Evolutionary conservation across 2,329 filamentous ascomycete species (phyloP).

Genomic region (Chaetothyriales sp.): DNA sequence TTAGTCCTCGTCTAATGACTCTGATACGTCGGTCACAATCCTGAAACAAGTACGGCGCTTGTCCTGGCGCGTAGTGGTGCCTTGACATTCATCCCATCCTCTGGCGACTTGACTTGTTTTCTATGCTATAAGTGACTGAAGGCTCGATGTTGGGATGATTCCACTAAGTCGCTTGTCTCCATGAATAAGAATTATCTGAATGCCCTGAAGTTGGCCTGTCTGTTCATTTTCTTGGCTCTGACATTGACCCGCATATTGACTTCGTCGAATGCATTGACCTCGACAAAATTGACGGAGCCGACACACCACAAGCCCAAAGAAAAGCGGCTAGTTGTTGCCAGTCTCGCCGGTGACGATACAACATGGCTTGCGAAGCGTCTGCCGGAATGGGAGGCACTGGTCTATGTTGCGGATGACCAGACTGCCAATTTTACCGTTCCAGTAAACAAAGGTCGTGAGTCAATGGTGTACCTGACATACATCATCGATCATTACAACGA

Average conservation of each 20-base stretch:
- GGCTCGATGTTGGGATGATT: background rate
- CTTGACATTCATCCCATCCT: too few species aligned
- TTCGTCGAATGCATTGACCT: background rate
- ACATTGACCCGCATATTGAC: background rate
- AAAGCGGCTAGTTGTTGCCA: conserved; percentile 30
- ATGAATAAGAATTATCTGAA: background rate
- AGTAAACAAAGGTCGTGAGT: conserved; percentile 46
- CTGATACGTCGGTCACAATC: too few species aligned
- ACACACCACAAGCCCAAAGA: background rate
- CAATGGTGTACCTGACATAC: conserved; percentile 46
- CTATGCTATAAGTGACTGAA: too few species aligned
- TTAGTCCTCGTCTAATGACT: too few species aligned
- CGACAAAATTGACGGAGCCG: background rate
- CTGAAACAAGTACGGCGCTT: too few species aligned
- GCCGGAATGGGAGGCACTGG: conserved; percentile 28
- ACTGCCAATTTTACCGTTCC: conserved; percentile 35
- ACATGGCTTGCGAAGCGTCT: conserved; percentile 37
- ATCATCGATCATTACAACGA: conserved; percentile 42
- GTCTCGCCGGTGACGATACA: conserved; percentile 6
- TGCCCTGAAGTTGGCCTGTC: background rate
- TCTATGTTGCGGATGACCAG: conserved; percentile 39
- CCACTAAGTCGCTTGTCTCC: background rate
- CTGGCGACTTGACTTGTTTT: too few species aligned
- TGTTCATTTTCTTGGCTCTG: background rate
- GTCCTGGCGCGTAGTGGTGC: too few species aligned